These are phyloP conservation scores for Wickerhamiella vanderwaltii DNA, from an alignment of 805 yeast species.

Conservation along the genomic window DNA sequence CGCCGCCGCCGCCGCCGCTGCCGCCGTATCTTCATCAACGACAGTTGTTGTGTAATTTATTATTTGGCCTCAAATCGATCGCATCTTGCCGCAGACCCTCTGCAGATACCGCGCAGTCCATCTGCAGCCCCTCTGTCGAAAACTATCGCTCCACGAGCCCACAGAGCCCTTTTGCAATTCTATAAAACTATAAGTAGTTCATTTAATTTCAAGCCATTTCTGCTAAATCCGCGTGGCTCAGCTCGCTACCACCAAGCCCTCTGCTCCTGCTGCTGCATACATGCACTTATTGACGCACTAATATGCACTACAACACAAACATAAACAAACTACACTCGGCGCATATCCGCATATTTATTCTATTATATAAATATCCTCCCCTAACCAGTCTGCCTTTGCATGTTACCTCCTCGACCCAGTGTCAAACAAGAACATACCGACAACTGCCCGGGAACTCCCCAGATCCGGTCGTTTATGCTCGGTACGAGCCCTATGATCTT, in stretches of 20 bases:
- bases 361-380: neutral
- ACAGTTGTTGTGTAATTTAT: too few species aligned
- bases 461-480: neutral
- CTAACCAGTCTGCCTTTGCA: neutral
- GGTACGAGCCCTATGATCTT: slow-evolving; percentile 1
- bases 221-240: too few species aligned
- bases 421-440: neutral
- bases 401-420: neutral
- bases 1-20: slow-evolving; percentile 10
- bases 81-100: too few species aligned
- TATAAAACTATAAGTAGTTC: too few species aligned
- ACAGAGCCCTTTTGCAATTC: too few species aligned
- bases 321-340: neutral
- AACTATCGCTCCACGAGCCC: too few species aligned
- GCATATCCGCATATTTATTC: neutral
- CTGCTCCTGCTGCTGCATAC: slow-evolving; percentile 3
- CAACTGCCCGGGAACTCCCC: neutral
- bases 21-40: neutral
- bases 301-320: neutral
- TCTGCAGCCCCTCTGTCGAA: slow-evolving; percentile 6
- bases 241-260: slow-evolving; percentile 1
- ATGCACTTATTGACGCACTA: neutral
- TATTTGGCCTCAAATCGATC: too few species aligned
- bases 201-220: too few species aligned
- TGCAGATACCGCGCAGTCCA: slow-evolving; percentile 5